Percentiles rank a stretch among this genome's conserved stretches.
Conservation (phyloP, 345 rosid species). For the Viola odorata region DNA sequence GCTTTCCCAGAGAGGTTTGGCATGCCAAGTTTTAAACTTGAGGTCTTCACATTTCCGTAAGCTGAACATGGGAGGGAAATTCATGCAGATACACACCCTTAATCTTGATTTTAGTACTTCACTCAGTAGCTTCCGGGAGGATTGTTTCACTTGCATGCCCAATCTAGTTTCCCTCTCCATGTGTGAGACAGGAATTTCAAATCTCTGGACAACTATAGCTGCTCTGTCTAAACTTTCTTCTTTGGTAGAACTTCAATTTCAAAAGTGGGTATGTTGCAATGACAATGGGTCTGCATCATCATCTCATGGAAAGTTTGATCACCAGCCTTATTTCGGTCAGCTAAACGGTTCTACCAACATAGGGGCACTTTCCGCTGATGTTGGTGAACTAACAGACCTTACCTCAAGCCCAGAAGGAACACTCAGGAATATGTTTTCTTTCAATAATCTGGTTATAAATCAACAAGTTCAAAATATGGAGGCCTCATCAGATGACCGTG, state of each 20-base stretch:
- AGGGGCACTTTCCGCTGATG: slow-evolving; percentile 21
- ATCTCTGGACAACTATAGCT: slow-evolving; percentile 78
- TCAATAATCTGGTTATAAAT: slow-evolving; percentile 15
- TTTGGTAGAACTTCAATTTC: slow-evolving; percentile 67
- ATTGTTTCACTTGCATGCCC: slow-evolving; percentile 81
- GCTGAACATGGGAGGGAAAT: slow-evolving; percentile 80
- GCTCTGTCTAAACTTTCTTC: slow-evolving; percentile 74
- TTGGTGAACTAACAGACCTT: slow-evolving; percentile 27
- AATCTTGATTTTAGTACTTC: slow-evolving; percentile 66
- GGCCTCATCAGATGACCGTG: slow-evolving; percentile 57
- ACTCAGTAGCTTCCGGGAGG: slow-evolving; percentile 62
- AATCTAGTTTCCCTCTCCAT: slow-evolving; percentile 64
- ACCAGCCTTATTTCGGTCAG: slow-evolving; percentile 23
- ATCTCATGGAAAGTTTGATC: slow-evolving; percentile 24
- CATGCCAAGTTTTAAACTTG: slow-evolving; percentile 64
- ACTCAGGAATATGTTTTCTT: slow-evolving; percentile 31
- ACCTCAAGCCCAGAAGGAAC: slow-evolving; percentile 35
- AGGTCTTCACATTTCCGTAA: slow-evolving; percentile 56
- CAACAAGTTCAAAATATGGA: slow-evolving; percentile 31
- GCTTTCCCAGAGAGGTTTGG: slow-evolving; percentile 57
- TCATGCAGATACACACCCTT: slow-evolving; percentile 53
- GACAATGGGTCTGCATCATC: slow-evolving; percentile 35
- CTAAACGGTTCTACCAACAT: slow-evolving; percentile 16
- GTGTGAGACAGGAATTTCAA: slow-evolving; percentile 73
- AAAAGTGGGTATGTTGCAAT: slow-evolving; percentile 58